phyloP scores from a whole-genome alignment of 1,284 basidiomycete genomes.

The Trametes pubescens region DNA sequence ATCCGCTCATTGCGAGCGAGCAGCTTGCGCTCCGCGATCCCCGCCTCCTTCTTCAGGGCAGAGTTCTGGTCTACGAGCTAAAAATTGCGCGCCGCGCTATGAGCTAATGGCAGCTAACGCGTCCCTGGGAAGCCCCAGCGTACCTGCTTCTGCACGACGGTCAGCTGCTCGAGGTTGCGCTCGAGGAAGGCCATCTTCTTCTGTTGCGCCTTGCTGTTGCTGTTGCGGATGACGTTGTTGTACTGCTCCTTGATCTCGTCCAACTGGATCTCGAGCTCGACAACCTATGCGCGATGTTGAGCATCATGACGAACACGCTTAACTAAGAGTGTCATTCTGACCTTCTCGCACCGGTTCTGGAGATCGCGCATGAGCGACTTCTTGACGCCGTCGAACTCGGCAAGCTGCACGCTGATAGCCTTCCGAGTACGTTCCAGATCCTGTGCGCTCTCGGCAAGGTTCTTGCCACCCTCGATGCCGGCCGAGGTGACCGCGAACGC shows the following conservation, averaged over 20 bases:
- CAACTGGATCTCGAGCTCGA: slow-evolving; percentile 98
- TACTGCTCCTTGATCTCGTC: slow-evolving; percentile 99
- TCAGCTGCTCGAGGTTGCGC: slow-evolving; percentile 96
- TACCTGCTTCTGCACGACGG: slow-evolving; percentile 96
- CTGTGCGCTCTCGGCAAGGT: slow-evolving; percentile 94
- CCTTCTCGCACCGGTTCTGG: slow-evolving; percentile 99
- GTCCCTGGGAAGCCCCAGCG: slow-evolving; percentile 28
- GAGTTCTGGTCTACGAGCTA: slow-evolving; percentile 99
- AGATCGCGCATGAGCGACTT: slow-evolving; percentile 98
- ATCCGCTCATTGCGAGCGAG: slow-evolving; percentile 97
- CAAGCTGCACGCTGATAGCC: slow-evolving; percentile 95
- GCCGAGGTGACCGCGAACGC: slow-evolving; percentile 97
- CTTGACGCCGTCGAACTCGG: slow-evolving; percentile 99
- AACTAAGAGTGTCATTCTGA: slow-evolving; percentile 43
- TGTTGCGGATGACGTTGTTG: slow-evolving; percentile 97
- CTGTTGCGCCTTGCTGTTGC: slow-evolving; percentile 97
- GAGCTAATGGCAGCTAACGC: slow-evolving; percentile 24
- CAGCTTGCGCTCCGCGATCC: slow-evolving; percentile 95
- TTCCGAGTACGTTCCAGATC: slow-evolving; percentile 98
- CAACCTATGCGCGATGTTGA: slow-evolving; percentile 74
- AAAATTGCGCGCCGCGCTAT: slow-evolving; percentile 23
- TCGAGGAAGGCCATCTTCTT: slow-evolving; percentile 99
- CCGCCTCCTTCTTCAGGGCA: slow-evolving; percentile 96
- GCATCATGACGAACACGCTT: slow-evolving; percentile 16
- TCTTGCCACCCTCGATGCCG: slow-evolving; percentile 96